Percentiles rank a stretch among this genome's conserved stretches.
Evolutionary conservation across 2,329 filamentous ascomycete genomes (phyloP).

Genomic region (Claviceps capensis): DNA sequence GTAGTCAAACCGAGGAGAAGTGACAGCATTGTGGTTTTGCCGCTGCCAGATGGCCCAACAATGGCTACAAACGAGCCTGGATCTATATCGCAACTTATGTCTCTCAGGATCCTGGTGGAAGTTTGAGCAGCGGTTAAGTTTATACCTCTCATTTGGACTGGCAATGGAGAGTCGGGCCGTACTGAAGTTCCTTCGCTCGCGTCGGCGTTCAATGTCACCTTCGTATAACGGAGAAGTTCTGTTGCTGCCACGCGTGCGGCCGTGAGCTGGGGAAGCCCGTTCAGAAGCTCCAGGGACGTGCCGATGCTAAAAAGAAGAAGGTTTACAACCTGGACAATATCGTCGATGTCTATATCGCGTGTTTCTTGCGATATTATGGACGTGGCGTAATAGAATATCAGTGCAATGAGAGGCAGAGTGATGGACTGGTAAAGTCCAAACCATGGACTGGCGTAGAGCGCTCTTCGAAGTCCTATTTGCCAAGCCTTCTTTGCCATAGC

Average conservation of each 20-base stretch:
- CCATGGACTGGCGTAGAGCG: conserved; percentile 52
- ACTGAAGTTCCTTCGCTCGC: conserved; percentile 19
- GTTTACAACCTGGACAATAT: conserved; percentile 62
- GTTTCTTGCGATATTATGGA: conserved; percentile 41
- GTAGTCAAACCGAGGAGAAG: conserved; percentile 61
- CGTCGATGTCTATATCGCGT: conserved; percentile 32
- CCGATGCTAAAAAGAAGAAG: conserved; percentile 74
- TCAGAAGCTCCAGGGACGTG: conserved; percentile 54
- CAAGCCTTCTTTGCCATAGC: conserved; percentile 38
- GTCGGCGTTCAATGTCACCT: conserved; percentile 30
- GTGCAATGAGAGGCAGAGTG: conserved; percentile 56
- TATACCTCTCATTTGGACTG: conserved; percentile 39
- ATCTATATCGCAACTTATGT: conserved; percentile 42
- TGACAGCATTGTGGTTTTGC: conserved; percentile 73
- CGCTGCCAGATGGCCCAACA: conserved; percentile 75
- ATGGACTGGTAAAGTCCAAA: conserved; percentile 68
- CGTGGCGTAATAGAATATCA: conserved; percentile 76
- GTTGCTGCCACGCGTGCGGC: conserved; percentile 59
- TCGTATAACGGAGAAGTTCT: conserved; percentile 48
- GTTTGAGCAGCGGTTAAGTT: conserved; percentile 34
- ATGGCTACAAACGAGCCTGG: conserved; percentile 58
- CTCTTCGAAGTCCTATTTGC: conserved; percentile 49
- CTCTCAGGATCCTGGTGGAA: neutral
- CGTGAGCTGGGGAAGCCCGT: conserved; percentile 68
- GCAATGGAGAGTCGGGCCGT: conserved; percentile 16